phyloP scores from a whole-genome alignment of 768 basidiomycete species.

The Pisolithus sp. region DNA sequence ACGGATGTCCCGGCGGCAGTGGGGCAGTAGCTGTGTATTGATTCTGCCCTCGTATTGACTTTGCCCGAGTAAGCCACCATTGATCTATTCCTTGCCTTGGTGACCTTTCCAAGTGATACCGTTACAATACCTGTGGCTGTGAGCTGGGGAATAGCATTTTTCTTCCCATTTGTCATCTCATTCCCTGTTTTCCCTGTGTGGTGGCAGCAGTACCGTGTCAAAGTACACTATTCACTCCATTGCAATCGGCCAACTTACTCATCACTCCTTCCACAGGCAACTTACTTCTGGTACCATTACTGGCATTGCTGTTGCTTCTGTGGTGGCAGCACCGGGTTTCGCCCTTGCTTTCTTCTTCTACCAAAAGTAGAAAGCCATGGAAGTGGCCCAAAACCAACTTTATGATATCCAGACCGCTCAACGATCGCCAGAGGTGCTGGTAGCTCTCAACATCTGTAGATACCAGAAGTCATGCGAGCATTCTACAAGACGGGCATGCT shows the following conservation, averaged over 20 bases:
- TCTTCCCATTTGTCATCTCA: too few species aligned
- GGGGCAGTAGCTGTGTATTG: constrained; percentile 22
- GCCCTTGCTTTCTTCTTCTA: constrained; percentile 20
- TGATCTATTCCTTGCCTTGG: not conserved
- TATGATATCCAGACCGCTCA: constrained; percentile 9
- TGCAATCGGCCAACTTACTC: not conserved
- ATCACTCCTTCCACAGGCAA: constrained; percentile 2
- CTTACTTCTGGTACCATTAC: constrained; percentile 18
- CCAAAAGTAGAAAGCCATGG: constrained; percentile 20
- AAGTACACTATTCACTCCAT: constrained; percentile 7
- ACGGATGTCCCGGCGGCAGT: constrained; percentile 22
- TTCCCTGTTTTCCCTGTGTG: not conserved
- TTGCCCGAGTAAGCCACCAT: constrained; percentile 9
- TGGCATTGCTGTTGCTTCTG: constrained; percentile 15
- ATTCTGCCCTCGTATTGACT: constrained; percentile 26
- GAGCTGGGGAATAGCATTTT: too few species aligned
- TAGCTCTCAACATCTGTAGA: constrained; percentile 16
- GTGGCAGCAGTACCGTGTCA: not conserved
- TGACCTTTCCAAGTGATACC: not conserved
- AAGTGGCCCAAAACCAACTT: constrained; percentile 8
- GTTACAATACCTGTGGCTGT: not conserved
- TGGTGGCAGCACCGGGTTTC: constrained; percentile 7
- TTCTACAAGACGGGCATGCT: constrained; percentile 9
- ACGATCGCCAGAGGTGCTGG: not conserved
- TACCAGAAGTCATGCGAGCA: constrained; percentile 6